Conservation (phyloP, 2,329 filamentous ascomycete species). For the Didymosphaeria variabile region DNA sequence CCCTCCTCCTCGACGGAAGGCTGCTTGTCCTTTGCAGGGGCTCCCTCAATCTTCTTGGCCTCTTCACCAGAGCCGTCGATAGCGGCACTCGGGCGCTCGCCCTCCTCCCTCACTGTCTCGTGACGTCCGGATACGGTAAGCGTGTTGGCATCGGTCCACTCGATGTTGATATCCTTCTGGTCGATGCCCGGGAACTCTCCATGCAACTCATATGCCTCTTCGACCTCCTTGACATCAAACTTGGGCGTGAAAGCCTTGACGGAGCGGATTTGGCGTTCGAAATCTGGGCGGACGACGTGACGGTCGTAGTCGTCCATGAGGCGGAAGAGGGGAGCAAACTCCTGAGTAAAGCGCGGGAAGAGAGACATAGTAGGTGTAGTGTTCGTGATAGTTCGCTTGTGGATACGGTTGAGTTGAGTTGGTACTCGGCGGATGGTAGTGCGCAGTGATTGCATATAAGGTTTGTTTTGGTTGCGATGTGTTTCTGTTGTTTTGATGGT, state of each 20-base stretch:
- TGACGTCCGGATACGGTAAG: slow-evolving; percentile 74
- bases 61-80: slow-evolving; percentile 37
- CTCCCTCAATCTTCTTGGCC: slow-evolving; percentile 47
- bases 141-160: slow-evolving; percentile 80
- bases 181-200: slow-evolving; percentile 80
- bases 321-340: slow-evolving; percentile 57
- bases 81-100: slow-evolving; percentile 58
- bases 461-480: slow-evolving; percentile 29
- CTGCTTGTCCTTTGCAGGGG: slow-evolving; percentile 46
- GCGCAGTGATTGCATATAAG: slow-evolving; percentile 50
- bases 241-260: slow-evolving; percentile 73
- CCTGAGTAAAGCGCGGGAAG: slow-evolving; percentile 53
- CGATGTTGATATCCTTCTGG: slow-evolving; percentile 77
- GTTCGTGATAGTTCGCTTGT: slow-evolving; percentile 39
- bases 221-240: slow-evolving; percentile 79
- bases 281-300: slow-evolving; percentile 36
- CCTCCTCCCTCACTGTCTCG: slow-evolving; percentile 70
- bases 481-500: slow-evolving; percentile 36
- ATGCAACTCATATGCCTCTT: slow-evolving; percentile 75
- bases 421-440: slow-evolving; percentile 43
- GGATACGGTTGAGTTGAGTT: slow-evolving; percentile 30
- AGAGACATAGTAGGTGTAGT: slow-evolving; percentile 50
- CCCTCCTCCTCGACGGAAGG: slow-evolving; percentile 73
- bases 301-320: slow-evolving; percentile 59
- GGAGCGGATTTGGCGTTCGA: slow-evolving; percentile 32